Conservation (phyloP, 2,329 filamentous ascomycete genomes). For the Dactylellina drechsleri region DNA sequence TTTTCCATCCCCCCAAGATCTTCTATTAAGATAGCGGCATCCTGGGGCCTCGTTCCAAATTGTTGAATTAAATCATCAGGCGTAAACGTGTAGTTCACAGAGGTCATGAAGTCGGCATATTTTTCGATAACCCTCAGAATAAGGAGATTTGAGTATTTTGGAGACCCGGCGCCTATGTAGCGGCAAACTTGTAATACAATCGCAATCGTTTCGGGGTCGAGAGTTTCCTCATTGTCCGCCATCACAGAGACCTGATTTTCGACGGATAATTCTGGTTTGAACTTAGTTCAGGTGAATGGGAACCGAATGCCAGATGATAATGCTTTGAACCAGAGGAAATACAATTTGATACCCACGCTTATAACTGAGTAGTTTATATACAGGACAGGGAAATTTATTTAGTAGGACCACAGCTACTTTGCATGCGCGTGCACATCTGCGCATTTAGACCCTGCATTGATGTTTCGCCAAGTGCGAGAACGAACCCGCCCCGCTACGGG, state of each 20-base stretch:
- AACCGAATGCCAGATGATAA: too few relatives aligned
- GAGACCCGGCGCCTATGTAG: not conserved
- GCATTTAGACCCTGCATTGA: too few relatives aligned
- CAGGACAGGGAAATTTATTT: too few relatives aligned
- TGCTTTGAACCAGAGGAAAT: too few relatives aligned
- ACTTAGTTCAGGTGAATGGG: not conserved
- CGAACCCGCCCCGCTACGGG: too few relatives aligned
- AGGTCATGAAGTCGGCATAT: not conserved
- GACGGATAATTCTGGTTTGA: not conserved
- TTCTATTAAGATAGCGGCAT: slow-evolving; percentile 10
- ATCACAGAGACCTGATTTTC: not conserved
- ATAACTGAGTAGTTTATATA: too few relatives aligned
- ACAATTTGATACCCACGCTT: too few relatives aligned
- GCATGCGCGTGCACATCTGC: too few relatives aligned
- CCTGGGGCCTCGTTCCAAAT: slow-evolving; percentile 23
- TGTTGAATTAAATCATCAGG: not conserved
- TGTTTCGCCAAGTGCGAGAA: too few relatives aligned
- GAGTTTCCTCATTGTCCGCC: not conserved
- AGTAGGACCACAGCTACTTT: too few relatives aligned
- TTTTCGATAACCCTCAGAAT: not conserved
- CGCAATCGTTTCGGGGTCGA: not conserved
- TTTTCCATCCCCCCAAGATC: slow-evolving; percentile 2
- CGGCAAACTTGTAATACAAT: not conserved
- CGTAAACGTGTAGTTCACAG: slow-evolving; percentile 11
- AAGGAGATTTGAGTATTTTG: not conserved